phyloP scores from a whole-genome alignment of 495 filamentous ascomycete genomes.

The Beverwykella pulmonaria region DNA sequence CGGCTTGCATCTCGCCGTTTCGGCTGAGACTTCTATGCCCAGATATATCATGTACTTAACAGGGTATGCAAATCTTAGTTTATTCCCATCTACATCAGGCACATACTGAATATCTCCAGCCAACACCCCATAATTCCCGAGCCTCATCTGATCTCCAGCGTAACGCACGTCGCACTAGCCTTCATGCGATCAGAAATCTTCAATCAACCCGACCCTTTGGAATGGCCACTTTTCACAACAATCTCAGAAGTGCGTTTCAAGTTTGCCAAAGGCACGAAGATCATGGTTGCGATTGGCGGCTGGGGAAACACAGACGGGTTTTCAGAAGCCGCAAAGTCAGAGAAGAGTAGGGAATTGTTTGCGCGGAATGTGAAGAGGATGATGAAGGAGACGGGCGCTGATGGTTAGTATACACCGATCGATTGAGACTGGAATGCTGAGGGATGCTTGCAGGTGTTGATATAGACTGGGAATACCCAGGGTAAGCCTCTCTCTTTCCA shows the following conservation, averaged over 20 bases:
- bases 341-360: conserved; percentile 57
- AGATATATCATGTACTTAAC: too few relatives aligned
- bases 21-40: too few relatives aligned
- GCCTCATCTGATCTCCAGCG: conserved; percentile 48
- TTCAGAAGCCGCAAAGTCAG: conserved; percentile 58
- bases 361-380: conserved; percentile 67
- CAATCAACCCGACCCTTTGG: conserved; percentile 53
- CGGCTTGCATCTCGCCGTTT: too few relatives aligned
- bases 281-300: conserved; percentile 72
- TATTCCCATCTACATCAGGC: too few relatives aligned
- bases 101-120: too few relatives aligned
- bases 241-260: conserved; percentile 59
- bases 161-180: conserved; percentile 68
- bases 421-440: too few relatives aligned
- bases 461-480: conserved; percentile 80
- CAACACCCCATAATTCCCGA: conserved; percentile 40
- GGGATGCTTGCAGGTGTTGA: conserved; percentile 61
- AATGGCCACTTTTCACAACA: conserved; percentile 62
- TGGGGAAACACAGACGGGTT: conserved; percentile 72
- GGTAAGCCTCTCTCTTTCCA: background rate
- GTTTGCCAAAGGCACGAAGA: conserved; percentile 61
- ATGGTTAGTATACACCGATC: conserved; percentile 15
- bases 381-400: conserved; percentile 55
- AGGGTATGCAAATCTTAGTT: too few relatives aligned
- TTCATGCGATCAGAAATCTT: conserved; percentile 67